These are phyloP conservation scores for Cercospora zeae-maydis DNA, from an alignment of 2,329 filamentous ascomycete species.

Conservation along the genomic window DNA sequence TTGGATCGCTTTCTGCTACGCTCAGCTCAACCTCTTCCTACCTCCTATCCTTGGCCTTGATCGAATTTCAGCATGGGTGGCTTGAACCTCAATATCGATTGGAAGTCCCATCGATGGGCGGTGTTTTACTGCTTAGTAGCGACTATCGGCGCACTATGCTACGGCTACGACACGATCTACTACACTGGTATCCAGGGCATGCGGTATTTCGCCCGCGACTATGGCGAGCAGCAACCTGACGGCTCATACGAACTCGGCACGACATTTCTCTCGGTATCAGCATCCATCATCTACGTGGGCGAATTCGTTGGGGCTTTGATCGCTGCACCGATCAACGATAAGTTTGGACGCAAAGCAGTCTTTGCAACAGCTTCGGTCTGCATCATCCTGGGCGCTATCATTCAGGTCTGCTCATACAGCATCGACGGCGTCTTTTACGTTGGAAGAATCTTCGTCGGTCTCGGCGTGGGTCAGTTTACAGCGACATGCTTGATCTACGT, in stretches of 20 bases:
- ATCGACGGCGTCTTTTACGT: slow-evolving; percentile 25
- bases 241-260: slow-evolving; percentile 21
- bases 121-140: slow-evolving; percentile 25
- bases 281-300: slow-evolving; percentile 26
- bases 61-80: slow-evolving; percentile 13
- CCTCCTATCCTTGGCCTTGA: not conserved
- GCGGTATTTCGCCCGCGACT: slow-evolving; percentile 22
- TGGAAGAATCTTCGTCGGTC: slow-evolving; percentile 22
- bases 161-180: slow-evolving; percentile 26
- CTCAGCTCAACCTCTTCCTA: not conserved
- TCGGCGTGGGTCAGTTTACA: slow-evolving; percentile 25
- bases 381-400: slow-evolving; percentile 22
- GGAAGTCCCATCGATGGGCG: slow-evolving; percentile 23
- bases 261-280: slow-evolving; percentile 23
- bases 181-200: slow-evolving; percentile 26
- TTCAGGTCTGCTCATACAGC: slow-evolving; percentile 23
- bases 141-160: slow-evolving; percentile 24
- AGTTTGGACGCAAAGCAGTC: slow-evolving; percentile 22
- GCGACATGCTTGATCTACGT: slow-evolving; percentile 25
- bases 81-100: slow-evolving; percentile 25
- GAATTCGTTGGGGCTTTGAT: slow-evolving; percentile 23
- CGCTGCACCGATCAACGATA: slow-evolving; percentile 26
- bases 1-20: not conserved
- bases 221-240: slow-evolving; percentile 16
- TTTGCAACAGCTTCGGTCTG: slow-evolving; percentile 20